These are phyloP conservation scores for Neofusicoccum parvum DNA, from an alignment of 2,329 filamentous ascomycete genomes.

Conservation along the genomic window DNA sequence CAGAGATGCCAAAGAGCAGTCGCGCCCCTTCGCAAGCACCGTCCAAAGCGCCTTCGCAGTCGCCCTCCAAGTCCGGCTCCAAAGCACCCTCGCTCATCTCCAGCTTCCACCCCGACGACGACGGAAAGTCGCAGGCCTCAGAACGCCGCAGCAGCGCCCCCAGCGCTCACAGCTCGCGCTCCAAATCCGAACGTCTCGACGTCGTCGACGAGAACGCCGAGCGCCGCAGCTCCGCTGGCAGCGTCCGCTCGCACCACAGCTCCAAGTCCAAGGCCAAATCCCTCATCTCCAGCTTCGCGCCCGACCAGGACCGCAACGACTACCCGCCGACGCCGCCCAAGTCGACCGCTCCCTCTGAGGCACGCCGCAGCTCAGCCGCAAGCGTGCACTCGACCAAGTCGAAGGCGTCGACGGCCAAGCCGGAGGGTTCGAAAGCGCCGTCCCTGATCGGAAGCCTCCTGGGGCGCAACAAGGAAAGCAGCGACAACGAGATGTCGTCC, in stretches of 20 bases:
- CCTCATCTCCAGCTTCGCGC: slow-evolving; percentile 41
- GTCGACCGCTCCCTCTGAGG: background rate
- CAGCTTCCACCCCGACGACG: slow-evolving; percentile 39
- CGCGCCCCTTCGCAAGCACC: background rate
- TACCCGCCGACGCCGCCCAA: slow-evolving; percentile 25
- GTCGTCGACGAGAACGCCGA: background rate
- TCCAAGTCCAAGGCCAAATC: slow-evolving; percentile 37
- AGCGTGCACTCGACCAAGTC: slow-evolving; percentile 32
- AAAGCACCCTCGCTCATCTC: slow-evolving; percentile 32
- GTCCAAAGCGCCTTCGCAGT: slow-evolving; percentile 6
- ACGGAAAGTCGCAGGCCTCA: slow-evolving; percentile 12
- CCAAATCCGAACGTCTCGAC: background rate
- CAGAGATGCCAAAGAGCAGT: slow-evolving; percentile 23
- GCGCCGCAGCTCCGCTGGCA: slow-evolving; percentile 33
- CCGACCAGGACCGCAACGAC: slow-evolving; percentile 29
- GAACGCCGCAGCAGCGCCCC: slow-evolving; percentile 17
- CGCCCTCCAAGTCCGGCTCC: background rate
- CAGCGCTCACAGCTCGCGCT: slow-evolving; percentile 13
- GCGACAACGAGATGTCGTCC: slow-evolving; percentile 13
- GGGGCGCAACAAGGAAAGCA: slow-evolving; percentile 35
- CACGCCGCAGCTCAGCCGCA: slow-evolving; percentile 31
- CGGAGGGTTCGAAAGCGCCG: slow-evolving; percentile 1
- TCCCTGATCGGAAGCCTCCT: slow-evolving; percentile 41
- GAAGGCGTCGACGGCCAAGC: slow-evolving; percentile 9
- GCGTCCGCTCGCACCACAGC: slow-evolving; percentile 36